phyloP scores from a whole-genome alignment of 2,329 filamentous ascomycete species.

The Cladosporium phlei region DNA sequence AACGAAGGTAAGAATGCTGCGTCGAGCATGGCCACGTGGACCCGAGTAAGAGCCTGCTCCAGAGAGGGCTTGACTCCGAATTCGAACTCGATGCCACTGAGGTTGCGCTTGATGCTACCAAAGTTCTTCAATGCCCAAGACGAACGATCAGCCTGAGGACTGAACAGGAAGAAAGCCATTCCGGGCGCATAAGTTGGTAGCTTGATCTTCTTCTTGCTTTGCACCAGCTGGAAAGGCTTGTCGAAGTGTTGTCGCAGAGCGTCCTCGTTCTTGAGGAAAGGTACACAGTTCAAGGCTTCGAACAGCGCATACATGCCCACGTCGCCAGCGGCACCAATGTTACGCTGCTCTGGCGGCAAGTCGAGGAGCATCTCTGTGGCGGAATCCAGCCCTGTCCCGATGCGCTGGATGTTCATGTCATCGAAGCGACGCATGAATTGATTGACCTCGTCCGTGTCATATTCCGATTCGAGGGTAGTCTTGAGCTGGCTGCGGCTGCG shows the following conservation, averaged over 20 bases:
- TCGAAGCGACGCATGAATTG: slow-evolving; percentile 43
- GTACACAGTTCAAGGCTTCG: slow-evolving; percentile 79
- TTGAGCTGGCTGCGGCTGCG: slow-evolving; percentile 39
- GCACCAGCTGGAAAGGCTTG: slow-evolving; percentile 73
- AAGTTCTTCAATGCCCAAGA: slow-evolving; percentile 67
- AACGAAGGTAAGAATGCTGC: slow-evolving; percentile 60
- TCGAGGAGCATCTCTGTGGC: slow-evolving; percentile 38
- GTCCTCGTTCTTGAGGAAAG: slow-evolving; percentile 60
- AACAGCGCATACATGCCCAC: slow-evolving; percentile 75
- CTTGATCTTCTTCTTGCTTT: slow-evolving; percentile 72
- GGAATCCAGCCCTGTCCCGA: slow-evolving; percentile 39
- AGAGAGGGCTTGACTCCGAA: slow-evolving; percentile 78
- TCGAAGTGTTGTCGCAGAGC: slow-evolving; percentile 63
- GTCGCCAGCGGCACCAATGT: slow-evolving; percentile 48
- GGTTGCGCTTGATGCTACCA: slow-evolving; percentile 58
- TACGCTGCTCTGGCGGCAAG: slow-evolving; percentile 48
- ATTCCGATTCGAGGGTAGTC: slow-evolving; percentile 38
- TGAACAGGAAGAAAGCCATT: slow-evolving; percentile 80
- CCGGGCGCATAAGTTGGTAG: slow-evolving; percentile 72
- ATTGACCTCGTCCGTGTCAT: slow-evolving; percentile 41
- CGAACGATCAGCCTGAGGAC: slow-evolving; percentile 58
- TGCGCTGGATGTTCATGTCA: slow-evolving; percentile 41
- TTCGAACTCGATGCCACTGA: slow-evolving; percentile 73
- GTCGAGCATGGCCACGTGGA: slow-evolving; percentile 52
- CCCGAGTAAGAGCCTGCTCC: slow-evolving; percentile 59